Evolutionary conservation across 2,329 filamentous ascomycete genomes (phyloP), one percentile per base, ranked within the genome.

Genomic region (Tolypocladium tundrense): DNA sequence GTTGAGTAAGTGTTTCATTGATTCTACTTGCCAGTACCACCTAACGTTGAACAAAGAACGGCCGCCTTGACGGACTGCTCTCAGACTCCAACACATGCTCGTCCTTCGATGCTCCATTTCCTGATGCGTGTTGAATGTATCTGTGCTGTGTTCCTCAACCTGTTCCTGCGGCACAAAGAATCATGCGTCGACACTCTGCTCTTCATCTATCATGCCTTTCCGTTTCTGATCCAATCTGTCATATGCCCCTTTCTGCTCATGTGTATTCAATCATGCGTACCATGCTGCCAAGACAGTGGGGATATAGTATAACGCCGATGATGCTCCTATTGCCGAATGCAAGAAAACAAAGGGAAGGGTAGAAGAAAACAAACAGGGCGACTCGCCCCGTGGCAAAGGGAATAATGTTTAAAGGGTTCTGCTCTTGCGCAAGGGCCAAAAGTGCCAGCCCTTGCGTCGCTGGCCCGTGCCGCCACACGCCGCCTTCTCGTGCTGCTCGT

Each of bases 401-500:
- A 27, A n/a, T 9, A 8, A 6, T 21, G 48, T 19, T 58, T 50
- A 64, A 43, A 59, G 11, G 21, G 58, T 57, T 55, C 55, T 62
- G 61, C 62, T 66, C 63, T 65, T 69, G 56, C 65, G 67, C 56
- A 66, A 60, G 35, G 65, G 59, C 64, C 69, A 69, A 57, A 70
- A 64, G 27, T 60, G 63, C 65, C 69, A 70, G 43, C 62, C 63
- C 56, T 64, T 67, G 57, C 63, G 67, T 48, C 64, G 63, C 37
- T 51, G 43, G 33, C 19, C 48, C 55, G 55, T 19, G 42, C 54
- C 43, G 33, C 13, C 50, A 37, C 54, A 43, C 57, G 24, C 52
- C 39, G 45, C 37, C 60, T 70, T 68, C 55, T 71, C 65, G 9
- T 65, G 62, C 4, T 66, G 62, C 10, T 78, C 77, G 41, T 75